Conservation (phyloP, 192 early-diverging fungal genomes). For the Linnemannia schmuckeri region DNA sequence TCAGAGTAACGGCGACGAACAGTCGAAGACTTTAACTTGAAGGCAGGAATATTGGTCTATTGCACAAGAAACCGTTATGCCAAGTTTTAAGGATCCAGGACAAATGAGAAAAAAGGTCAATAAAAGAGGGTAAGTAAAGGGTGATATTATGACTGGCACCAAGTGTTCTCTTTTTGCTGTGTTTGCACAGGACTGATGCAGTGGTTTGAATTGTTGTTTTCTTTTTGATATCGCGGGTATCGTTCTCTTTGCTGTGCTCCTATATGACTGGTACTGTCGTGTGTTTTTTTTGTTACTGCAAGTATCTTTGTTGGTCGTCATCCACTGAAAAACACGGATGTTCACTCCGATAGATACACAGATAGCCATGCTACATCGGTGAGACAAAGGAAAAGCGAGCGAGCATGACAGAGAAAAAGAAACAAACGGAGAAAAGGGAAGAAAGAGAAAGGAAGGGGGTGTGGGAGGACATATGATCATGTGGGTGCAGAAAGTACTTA, state of each 20-base stretch:
- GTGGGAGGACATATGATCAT: not conserved
- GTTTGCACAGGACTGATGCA: not conserved
- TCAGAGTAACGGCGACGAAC: constrained; percentile 96
- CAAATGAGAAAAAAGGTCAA: not conserved
- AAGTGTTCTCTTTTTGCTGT: not conserved
- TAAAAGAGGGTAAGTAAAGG: not conserved
- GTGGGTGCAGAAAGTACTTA: constrained; percentile 57
- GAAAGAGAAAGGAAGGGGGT: not conserved
- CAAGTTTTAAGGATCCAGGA: not conserved
- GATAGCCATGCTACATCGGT: not conserved
- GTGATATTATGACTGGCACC: constrained; percentile 11
- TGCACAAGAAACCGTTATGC: not conserved
- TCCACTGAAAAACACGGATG: not conserved
- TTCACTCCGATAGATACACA: not conserved
- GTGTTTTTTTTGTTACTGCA: not conserved
- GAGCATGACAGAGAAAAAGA: not conserved
- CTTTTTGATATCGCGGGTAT: not conserved
- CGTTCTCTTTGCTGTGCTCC: too few relatives aligned
- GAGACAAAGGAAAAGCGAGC: not conserved
- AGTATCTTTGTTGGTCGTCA: not conserved
- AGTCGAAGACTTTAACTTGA: constrained; percentile 85
- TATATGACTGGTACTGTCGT: too few relatives aligned
- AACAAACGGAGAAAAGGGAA: not conserved
- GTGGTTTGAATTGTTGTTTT: not conserved
- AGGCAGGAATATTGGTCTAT: constrained; percentile 96